Conservation (phyloP, 192 early-diverging fungal genomes). For the Backusella tuberculispora region DNA sequence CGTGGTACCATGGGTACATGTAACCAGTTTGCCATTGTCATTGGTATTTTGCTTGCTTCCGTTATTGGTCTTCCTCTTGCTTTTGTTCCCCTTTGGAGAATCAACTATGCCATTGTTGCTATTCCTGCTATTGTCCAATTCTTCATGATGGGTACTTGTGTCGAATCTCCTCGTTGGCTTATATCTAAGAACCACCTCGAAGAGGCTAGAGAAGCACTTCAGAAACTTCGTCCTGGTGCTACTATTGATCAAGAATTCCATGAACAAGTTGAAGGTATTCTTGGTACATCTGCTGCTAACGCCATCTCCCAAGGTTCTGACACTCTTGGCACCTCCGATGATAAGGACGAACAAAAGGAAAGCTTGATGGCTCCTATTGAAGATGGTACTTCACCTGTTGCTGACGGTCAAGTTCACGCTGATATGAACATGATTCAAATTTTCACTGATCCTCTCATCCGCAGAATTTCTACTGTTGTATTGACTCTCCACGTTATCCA, state of each 20-base stretch:
- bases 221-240: conserved; percentile 54
- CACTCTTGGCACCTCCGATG: not conserved
- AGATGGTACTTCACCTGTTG: conserved; percentile 1
- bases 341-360: conserved; percentile 16
- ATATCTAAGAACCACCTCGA: conserved; percentile 63
- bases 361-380: not conserved
- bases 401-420: conserved; percentile 5
- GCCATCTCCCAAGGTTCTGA: not conserved
- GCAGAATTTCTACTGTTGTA: conserved; percentile 64
- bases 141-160: conserved; percentile 67
- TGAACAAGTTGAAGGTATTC: conserved; percentile 57
- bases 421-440: conserved; percentile 52
- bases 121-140: conserved; percentile 62
- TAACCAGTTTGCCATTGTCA: conserved; percentile 79
- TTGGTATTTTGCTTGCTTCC: conserved; percentile 78
- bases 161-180: conserved; percentile 81
- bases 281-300: conserved; percentile 6
- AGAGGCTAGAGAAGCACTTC: conserved; percentile 60
- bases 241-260: conserved; percentile 64
- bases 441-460: conserved; percentile 60
- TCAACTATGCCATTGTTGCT: conserved; percentile 65
- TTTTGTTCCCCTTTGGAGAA: conserved; percentile 68
- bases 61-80: conserved; percentile 67
- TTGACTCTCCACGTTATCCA: conserved; percentile 74
- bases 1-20: conserved; percentile 74